A percentile compares a stretch with the other conserved stretches of the same genome.
Evolutionary conservation across 106 monocot genomes (phyloP).

Genomic region (Alisma plantagoaquatica): DNA sequence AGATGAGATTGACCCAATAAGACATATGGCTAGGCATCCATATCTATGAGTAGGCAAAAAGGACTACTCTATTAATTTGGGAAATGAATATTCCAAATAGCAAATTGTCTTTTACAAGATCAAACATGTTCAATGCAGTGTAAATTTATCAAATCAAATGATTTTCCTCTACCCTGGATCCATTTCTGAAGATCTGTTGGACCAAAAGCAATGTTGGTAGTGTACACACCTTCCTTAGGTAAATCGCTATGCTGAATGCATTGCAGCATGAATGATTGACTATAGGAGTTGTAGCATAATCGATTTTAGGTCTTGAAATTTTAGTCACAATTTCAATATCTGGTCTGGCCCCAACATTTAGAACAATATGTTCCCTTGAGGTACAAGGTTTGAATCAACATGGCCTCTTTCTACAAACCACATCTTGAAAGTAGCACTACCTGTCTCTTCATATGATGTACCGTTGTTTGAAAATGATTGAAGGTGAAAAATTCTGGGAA

Average conservation of each 20-base stretch:
- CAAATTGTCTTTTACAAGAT: no score
- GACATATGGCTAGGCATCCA: no score
- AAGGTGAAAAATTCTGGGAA: constrained; percentile 59
- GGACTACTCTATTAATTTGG: no score
- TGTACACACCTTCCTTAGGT: constrained; percentile 65
- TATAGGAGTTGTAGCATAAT: constrained; percentile 76
- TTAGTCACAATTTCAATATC: constrained; percentile 78
- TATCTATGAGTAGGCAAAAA: no score
- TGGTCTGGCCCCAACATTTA: no score
- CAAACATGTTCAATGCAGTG: no score
- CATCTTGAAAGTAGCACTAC: constrained; percentile 83
- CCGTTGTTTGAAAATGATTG: constrained; percentile 78
- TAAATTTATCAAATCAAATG: constrained; percentile 74
- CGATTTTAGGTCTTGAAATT: constrained; percentile 81
- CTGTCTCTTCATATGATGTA: constrained; percentile 80
- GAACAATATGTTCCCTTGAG: constrained; percentile 5
- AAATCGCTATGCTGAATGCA: constrained; percentile 55
- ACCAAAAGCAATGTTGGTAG: constrained; percentile 77
- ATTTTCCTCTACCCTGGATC: constrained; percentile 76
- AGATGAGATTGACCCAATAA: no score
- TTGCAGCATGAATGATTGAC: constrained; percentile 70
- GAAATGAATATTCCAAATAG: no score
- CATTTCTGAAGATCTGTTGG: constrained; percentile 57
- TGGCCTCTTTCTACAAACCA: constrained; percentile 84
- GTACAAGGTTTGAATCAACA: constrained; percentile 31